These are phyloP conservation scores for Chlorella sp. DNA, from an alignment of 139 green algal genomes.

Conservation along the genomic window DNA sequence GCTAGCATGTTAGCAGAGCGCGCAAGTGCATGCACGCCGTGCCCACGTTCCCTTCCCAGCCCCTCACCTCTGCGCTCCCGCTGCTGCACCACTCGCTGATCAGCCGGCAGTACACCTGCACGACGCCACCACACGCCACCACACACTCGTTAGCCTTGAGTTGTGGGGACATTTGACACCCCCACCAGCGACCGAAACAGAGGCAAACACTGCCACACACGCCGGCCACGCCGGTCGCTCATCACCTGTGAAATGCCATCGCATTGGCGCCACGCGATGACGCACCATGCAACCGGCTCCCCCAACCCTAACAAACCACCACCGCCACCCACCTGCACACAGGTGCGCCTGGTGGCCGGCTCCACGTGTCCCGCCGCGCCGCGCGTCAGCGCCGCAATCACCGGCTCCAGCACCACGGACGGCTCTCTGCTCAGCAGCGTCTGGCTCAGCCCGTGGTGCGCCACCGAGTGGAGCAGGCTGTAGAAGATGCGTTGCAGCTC, in stretches of 20 bases:
- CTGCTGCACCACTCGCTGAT: slow-evolving; percentile 43
- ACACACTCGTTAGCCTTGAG: too few relatives aligned
- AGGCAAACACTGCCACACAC: too few relatives aligned
- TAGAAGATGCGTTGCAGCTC: slow-evolving; percentile 77
- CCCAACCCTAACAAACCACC: background rate
- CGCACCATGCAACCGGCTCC: too few relatives aligned
- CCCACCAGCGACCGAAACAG: too few relatives aligned
- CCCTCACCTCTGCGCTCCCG: background rate
- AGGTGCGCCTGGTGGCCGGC: slow-evolving; percentile 42
- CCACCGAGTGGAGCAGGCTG: slow-evolving; percentile 52
- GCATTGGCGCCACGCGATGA: too few relatives aligned
- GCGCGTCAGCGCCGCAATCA: slow-evolving; percentile 38
- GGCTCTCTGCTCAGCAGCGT: slow-evolving; percentile 26
- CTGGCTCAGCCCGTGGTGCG: slow-evolving; percentile 13
- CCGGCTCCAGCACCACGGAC: slow-evolving; percentile 38
- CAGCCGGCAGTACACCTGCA: slow-evolving; percentile 27
- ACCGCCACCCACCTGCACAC: slow-evolving; percentile 43
- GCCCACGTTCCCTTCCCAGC: too few relatives aligned
- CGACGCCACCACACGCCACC: too few relatives aligned
- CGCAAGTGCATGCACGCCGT: too few relatives aligned
- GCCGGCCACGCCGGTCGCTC: too few relatives aligned
- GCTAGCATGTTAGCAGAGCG: too few relatives aligned
- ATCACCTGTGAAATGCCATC: too few relatives aligned
- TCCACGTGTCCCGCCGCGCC: slow-evolving; percentile 58
- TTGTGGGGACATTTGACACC: too few relatives aligned